Base-by-base conservation (phyloP, 331 rosid genomes). In the Acacia concinna region DNA sequence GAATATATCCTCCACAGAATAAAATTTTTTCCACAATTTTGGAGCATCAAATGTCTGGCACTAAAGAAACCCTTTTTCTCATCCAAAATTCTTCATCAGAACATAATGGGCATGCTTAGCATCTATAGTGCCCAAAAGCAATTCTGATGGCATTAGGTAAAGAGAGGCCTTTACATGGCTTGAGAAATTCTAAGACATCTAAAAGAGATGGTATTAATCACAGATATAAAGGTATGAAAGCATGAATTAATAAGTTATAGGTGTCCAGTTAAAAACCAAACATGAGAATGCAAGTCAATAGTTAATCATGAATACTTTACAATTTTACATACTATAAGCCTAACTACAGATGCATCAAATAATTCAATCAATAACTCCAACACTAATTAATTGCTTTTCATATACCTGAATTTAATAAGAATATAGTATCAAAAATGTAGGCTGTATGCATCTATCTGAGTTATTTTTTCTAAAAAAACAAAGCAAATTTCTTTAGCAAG, bases 101-200 rank as follows among this genome's bases (percentile, higher is more conserved):
- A 73, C 51, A 78, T 25, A 75, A 68, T 35, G 70, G 73, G 72
- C 59, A 49, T 52, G 60, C 62, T 64, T 73, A 28, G 56, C 47
- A 56, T 49, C 41, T 46, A 21, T 37, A 49, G 51, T 25, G 31
- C 32, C n/a, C 65, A 21, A 54, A 68, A 79, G 40, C 40, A 75
- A 23, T 23, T 56, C 71, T 65, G 68, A 41, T 43, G 47, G 46
- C 37, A 79, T 31, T 62, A 14, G 11, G 68, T 77, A 84, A 31
- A 25, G 20, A 56, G 52, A 40, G 13, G 32, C 23, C 2, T 23
- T 64, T 40, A 43, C 43, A 32, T 44, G 44, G 66, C 75, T 64
- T 54, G 46, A 72, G 63, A 52, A 72, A 51, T 79, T 43, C 73
- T 41, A 82, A 54, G 44, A 27, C 68, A 64, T 21, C 23, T 28